Evolutionary conservation across 805 yeast genomes (phyloP), one percentile per base, ranked within the genome.

Genomic region (Candida quercuum): DNA sequence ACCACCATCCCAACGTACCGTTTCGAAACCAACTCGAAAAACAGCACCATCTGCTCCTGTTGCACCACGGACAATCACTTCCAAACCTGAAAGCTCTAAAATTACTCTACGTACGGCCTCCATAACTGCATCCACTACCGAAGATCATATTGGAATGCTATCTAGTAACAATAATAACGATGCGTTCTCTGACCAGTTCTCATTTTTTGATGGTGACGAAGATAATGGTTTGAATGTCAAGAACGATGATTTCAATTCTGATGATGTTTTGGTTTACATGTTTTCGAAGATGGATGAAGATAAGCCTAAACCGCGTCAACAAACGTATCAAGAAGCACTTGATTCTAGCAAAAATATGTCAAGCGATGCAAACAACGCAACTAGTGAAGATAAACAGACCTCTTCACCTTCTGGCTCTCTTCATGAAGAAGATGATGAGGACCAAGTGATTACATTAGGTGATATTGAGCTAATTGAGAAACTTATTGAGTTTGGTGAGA

Each of bases 401-500:
- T n/a, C n/a, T n/a, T n/a, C n/a, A n/a, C n/a, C n/a, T n/a, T n/a
- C n/a, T n/a, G n/a, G n/a, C n/a, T n/a, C n/a, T n/a, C n/a, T n/a
- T n/a, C n/a, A 10, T 7, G 37, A 27, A 20, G 48, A 36, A n/a
- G 49, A 45, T 13, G 46, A 49, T 12, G 37, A 36, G 10, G 33
- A 40, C 27, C 31, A 35, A 10, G 43, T 44, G 0, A 45, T 54
- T 11, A 37, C 47, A 2, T 48, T 54, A 23, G 60, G 58, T 24
- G 69, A 65, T 33, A 40, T 63, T 32, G 67, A 58, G n/a, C 59
- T 63, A 40, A 46, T 66, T 22, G 64, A 67, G 6, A 62, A 61
- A 23, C 46, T 66, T 26, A 61, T 61, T 22, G 71, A 67, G 14
- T 53, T 54, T 21, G 67, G 67, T 28, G 73, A 67, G 35, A 64